phyloP scores from a whole-genome alignment of 202 grass and related monocot species.

The Hordeum pubiflorum region DNA sequence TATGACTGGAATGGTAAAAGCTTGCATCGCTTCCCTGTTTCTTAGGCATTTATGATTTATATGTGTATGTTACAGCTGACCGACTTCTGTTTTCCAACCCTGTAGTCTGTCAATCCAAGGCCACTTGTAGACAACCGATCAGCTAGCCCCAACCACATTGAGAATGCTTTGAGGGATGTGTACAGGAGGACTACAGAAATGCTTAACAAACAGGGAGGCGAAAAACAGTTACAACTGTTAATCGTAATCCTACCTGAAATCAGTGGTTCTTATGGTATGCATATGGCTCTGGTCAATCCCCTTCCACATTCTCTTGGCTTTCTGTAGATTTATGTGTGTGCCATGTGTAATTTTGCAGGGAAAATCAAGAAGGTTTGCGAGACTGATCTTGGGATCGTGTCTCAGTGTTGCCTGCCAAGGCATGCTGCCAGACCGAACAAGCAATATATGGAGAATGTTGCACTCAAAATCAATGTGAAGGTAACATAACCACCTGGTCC shows the following conservation, averaged over 20 bases:
- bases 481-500: conserved; percentile 18
- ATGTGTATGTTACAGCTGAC: background rate
- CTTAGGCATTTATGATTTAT: background rate
- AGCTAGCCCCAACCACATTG: conserved; percentile 29
- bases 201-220: background rate
- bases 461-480: conserved; percentile 81
- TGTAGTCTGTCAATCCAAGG: conserved; percentile 33
- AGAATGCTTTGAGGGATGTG: conserved; percentile 43
- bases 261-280: conserved; percentile 58
- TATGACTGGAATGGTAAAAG: conserved; percentile 54
- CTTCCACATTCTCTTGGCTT: background rate
- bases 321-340: background rate
- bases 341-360: conserved; percentile 34
- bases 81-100: background rate
- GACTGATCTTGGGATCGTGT: conserved; percentile 72
- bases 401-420: conserved; percentile 60
- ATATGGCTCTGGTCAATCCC: background rate
- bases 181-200: conserved; percentile 9
- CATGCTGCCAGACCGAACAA: conserved; percentile 53
- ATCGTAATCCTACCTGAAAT: conserved; percentile 61
- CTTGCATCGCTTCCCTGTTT: background rate
- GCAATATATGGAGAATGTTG: conserved; percentile 74
- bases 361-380: conserved; percentile 65
- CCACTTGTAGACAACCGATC: conserved; percentile 23
- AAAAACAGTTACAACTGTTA: conserved; percentile 41